Evolutionary conservation across 371 early-diverging fungal species (phyloP).

Genomic region (Entomophthora muscae): DNA sequence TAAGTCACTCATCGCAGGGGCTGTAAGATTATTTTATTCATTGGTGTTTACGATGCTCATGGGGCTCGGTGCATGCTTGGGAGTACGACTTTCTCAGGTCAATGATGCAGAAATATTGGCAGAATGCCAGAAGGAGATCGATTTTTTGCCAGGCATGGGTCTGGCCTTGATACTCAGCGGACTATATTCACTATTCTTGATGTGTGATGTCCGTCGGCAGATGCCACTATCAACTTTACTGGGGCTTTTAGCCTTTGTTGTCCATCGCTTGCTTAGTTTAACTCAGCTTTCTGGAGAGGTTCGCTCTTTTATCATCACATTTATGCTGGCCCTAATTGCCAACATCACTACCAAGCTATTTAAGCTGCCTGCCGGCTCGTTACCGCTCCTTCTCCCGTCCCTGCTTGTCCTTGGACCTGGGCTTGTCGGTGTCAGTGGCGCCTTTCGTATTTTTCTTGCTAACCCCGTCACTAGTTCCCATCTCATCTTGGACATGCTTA

Average conservation of each 20-base stretch:
- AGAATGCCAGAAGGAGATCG: background rate
- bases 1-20: background rate
- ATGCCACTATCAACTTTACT: background rate
- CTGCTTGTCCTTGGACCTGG: background rate
- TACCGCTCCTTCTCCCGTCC: background rate
- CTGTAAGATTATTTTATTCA: background rate
- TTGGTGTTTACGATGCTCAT: background rate
- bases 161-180: background rate
- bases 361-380: background rate
- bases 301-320: background rate
- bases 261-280: background rate
- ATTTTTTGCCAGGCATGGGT: background rate
- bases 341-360: background rate
- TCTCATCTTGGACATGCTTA: background rate
- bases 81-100: background rate
- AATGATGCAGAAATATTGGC: background rate
- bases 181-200: background rate
- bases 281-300: background rate
- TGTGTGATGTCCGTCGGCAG: background rate
- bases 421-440: background rate
- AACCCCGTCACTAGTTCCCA: background rate
- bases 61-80: background rate
- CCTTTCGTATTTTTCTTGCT: background rate
- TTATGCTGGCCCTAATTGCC: background rate
- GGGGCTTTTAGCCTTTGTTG: background rate